These are phyloP conservation scores for Macrolepiota albuminosa DNA, from an alignment of 768 basidiomycete species.

Conservation along the genomic window DNA sequence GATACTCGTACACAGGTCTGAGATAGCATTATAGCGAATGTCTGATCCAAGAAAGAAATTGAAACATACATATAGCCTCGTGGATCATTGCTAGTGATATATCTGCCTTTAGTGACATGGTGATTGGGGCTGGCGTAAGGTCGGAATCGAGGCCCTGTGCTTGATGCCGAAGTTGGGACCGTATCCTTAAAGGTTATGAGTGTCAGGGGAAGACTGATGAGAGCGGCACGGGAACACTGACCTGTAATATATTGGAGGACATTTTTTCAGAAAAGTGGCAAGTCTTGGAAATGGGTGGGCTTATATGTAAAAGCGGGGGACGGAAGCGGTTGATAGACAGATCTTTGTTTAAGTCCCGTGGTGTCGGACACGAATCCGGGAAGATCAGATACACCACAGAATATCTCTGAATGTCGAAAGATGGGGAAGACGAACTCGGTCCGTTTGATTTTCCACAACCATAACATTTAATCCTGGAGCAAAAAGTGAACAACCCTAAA, in stretches of 20 bases:
- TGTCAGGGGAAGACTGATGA: background rate
- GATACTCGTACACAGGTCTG: conserved; percentile 87
- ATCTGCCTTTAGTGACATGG: conserved; percentile 80
- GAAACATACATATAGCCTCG: conserved; percentile 76
- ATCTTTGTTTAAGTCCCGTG: conserved; percentile 16
- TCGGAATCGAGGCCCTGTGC: conserved; percentile 43
- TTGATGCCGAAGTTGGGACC: conserved; percentile 35
- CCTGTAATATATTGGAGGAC: conserved; percentile 43
- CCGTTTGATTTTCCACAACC: conserved; percentile 32
- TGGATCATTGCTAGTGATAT: conserved; percentile 88
- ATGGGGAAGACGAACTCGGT: conserved; percentile 17
- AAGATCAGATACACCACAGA: conserved; percentile 6
- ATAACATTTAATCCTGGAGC: conserved; percentile 24
- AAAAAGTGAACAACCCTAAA: conserved; percentile 29
- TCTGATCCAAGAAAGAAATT: background rate
- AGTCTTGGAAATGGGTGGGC: conserved; percentile 8
- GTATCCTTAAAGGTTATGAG: conserved; percentile 28
- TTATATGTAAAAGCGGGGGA: conserved; percentile 17
- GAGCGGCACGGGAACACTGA: conserved; percentile 18
- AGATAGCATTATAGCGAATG: background rate
- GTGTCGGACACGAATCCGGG: conserved; percentile 16
- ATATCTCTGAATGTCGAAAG: conserved; percentile 11
- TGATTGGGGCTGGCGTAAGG: conserved; percentile 75
- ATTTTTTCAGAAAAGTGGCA: conserved; percentile 23
- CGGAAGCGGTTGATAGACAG: conserved; percentile 20